A percentile compares a stretch with the other conserved stretches of the same genome.
Conservation (phyloP, 2,329 filamentous ascomycete genomes). For the Paracamarosporium sp. region DNA sequence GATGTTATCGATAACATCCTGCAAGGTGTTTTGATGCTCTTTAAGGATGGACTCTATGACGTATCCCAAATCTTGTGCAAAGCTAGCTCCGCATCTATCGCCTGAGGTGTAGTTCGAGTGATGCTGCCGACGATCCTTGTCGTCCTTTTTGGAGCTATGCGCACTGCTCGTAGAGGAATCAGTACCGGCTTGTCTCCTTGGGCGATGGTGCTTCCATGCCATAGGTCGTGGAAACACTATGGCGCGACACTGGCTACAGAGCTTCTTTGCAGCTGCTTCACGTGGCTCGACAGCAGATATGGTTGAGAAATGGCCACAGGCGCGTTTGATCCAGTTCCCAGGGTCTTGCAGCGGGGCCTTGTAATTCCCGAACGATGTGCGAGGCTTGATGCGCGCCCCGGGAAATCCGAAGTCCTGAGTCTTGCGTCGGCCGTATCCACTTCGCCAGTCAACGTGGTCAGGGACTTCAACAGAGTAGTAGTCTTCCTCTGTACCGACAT, state of each 20-base stretch:
- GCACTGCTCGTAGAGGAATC: slow-evolving; percentile 20
- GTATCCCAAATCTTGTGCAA: slow-evolving; percentile 44
- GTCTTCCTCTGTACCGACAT: slow-evolving; percentile 21
- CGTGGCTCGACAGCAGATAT: slow-evolving; percentile 17
- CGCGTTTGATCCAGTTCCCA: slow-evolving; percentile 32
- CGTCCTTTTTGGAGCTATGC: slow-evolving; percentile 11
- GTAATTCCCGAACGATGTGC: slow-evolving; percentile 14
- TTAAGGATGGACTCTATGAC: slow-evolving; percentile 50
- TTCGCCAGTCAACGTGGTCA: slow-evolving; percentile 34
- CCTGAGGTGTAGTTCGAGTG: slow-evolving; percentile 21
- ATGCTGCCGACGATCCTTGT: slow-evolving; percentile 14
- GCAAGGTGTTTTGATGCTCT: slow-evolving; percentile 48
- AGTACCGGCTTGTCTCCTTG: slow-evolving; percentile 17
- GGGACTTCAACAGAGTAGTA: slow-evolving; percentile 26
- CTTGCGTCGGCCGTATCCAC: slow-evolving; percentile 38
- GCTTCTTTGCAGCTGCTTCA: slow-evolving; percentile 20
- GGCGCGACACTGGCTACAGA: slow-evolving; percentile 30
- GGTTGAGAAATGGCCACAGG: slow-evolving; percentile 38
- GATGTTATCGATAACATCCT: slow-evolving; percentile 49
- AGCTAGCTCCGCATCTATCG: slow-evolving; percentile 31
- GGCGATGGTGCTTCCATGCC: slow-evolving; percentile 5
- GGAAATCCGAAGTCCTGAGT: slow-evolving; percentile 43
- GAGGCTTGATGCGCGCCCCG: slow-evolving; percentile 36
- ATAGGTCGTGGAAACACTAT: slow-evolving; percentile 6
- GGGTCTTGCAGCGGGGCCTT: slow-evolving; percentile 28